These are phyloP conservation scores for Ramularia collo-cygni DNA, from an alignment of 2,329 filamentous ascomycete genomes.

Conservation along the genomic window DNA sequence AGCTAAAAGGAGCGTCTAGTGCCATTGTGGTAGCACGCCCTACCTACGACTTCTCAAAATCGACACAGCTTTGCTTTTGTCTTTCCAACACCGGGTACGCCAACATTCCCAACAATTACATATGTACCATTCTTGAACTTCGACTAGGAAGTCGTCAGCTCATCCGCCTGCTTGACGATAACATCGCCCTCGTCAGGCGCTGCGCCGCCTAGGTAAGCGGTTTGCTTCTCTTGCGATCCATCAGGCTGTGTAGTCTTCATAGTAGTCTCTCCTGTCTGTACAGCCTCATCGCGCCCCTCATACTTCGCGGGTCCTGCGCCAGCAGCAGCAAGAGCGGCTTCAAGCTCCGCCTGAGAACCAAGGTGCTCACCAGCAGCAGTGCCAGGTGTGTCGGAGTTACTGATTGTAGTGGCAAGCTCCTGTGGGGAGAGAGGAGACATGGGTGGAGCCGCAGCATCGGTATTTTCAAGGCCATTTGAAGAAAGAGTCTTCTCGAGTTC, in stretches of 20 bases:
- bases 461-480: constrained; percentile 22
- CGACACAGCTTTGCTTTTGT: too few species aligned
- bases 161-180: constrained; percentile 25
- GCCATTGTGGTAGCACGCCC: too few species aligned
- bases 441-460: constrained; percentile 19
- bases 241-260: constrained; percentile 16
- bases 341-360: constrained; percentile 16
- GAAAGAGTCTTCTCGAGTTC: constrained; percentile 19
- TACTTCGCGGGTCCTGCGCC: constrained; percentile 17
- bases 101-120: too few species aligned
- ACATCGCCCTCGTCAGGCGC: constrained; percentile 29
- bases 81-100: too few species aligned
- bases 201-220: constrained; percentile 25
- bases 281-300: constrained; percentile 3
- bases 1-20: too few species aligned
- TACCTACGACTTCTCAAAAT: too few species aligned
- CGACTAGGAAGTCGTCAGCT: constrained; percentile 2
- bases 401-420: constrained; percentile 13
- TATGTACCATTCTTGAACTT: too few species aligned
- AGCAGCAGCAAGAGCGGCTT: constrained; percentile 18
- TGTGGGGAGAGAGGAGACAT: constrained; percentile 3
- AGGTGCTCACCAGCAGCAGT: constrained; percentile 11
- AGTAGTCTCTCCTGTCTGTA: constrained; percentile 13
- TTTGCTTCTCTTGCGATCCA: constrained; percentile 24
- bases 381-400: constrained; percentile 13